Conservation (phyloP, 2,329 filamentous ascomycete species). For the Aureobasidium sp. region DNA sequence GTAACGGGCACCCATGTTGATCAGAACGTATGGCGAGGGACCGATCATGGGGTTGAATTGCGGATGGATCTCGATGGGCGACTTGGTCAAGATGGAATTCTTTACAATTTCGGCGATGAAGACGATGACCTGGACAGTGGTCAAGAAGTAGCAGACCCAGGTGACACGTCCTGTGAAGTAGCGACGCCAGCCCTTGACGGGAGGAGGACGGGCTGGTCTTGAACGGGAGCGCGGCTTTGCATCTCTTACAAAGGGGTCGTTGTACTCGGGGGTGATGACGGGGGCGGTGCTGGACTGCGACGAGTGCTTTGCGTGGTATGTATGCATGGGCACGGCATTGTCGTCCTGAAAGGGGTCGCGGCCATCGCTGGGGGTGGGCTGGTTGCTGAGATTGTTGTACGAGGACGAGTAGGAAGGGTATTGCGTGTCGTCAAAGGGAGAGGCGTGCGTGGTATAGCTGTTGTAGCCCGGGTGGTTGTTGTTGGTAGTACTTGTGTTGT, state of each 20-base stretch:
- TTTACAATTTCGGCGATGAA: constrained; percentile 85
- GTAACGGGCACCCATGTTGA: constrained; percentile 94
- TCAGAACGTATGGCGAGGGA: constrained; percentile 79
- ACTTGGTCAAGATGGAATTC: constrained; percentile 71
- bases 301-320: constrained; percentile 31
- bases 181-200: constrained; percentile 24
- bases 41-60: constrained; percentile 97
- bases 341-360: constrained; percentile 43
- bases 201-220: neutral
- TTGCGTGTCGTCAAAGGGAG: constrained; percentile 18
- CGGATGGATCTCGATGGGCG: constrained; percentile 71
- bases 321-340: constrained; percentile 42
- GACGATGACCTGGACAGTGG: constrained; percentile 68
- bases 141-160: constrained; percentile 77
- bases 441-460: constrained; percentile 33
- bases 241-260: constrained; percentile 35
- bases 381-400: constrained; percentile 50
- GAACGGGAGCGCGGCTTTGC: constrained; percentile 20
- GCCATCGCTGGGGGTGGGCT: constrained; percentile 28
- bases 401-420: constrained; percentile 39
- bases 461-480: constrained; percentile 28
- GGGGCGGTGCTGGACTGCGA: constrained; percentile 30
- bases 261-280: constrained; percentile 34
- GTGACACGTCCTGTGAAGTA: constrained; percentile 57
- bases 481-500: constrained; percentile 41